Evolutionary conservation across 345 rosid species (phyloP).

Genomic region (Citrus inodora): DNA sequence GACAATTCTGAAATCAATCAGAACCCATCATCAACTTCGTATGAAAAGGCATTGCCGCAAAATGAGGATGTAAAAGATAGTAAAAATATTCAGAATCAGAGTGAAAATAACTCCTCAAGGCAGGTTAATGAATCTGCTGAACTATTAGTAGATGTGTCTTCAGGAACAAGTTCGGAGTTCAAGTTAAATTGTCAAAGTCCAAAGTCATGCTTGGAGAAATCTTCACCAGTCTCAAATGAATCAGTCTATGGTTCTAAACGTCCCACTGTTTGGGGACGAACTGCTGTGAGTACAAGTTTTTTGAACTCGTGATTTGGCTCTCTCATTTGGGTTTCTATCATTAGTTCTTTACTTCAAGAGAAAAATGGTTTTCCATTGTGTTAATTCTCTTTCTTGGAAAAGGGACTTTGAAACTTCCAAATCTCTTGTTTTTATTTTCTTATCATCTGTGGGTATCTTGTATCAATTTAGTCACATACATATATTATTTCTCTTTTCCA

Average conservation of each 20-base stretch:
- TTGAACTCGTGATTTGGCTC: neutral
- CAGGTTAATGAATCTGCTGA: slow-evolving; percentile 28
- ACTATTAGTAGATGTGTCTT: slow-evolving; percentile 18
- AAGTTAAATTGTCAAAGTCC: slow-evolving; percentile 23
- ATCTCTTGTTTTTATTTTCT: neutral
- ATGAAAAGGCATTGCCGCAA: slow-evolving; percentile 26
- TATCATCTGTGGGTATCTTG: neutral
- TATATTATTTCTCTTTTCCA: slow-evolving; percentile 10
- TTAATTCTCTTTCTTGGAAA: slow-evolving; percentile 1
- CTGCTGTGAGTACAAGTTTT: slow-evolving; percentile 58
- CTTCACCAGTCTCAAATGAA: slow-evolving; percentile 37
- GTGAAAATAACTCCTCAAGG: slow-evolving; percentile 11
- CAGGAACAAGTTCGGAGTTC: slow-evolving; percentile 29
- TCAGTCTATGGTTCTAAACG: slow-evolving; percentile 30
- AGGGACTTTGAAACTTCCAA: neutral
- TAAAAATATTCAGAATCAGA: slow-evolving; percentile 25
- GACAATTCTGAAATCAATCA: slow-evolving; percentile 24
- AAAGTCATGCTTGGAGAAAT: slow-evolving; percentile 31
- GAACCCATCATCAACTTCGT: slow-evolving; percentile 33
- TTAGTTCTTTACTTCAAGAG: slow-evolving; percentile 10
- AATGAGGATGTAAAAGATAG: slow-evolving; percentile 22
- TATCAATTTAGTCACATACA: neutral
- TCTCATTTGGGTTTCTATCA: neutral
- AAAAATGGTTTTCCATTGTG: neutral
- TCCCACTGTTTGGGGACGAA: slow-evolving; percentile 53